Evolutionary conservation across 441 rosid species (phyloP), one percentile per base, ranked within the genome.

Genomic region (Syzygium malaccense): DNA sequence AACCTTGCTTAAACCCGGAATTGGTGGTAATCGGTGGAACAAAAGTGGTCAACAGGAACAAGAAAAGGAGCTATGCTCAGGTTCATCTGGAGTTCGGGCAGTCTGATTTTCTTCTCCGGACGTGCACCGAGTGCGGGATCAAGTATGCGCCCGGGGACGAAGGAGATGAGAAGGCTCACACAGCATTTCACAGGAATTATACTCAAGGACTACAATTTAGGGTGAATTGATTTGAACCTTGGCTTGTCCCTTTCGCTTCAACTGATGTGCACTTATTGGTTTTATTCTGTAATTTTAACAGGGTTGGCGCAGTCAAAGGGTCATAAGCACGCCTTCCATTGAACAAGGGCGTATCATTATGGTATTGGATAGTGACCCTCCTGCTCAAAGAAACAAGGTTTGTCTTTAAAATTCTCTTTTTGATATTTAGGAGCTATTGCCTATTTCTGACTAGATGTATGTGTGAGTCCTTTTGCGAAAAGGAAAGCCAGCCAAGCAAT

Each of bases 61-160:
- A 92, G 93, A 98, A 95, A 91, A 95, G 99, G 86, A 96, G 92
- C 90, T 96, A 96, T 87, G 95, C 96, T 7, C 99, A 96, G 93
- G 88, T 95, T 37, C 94, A 97, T 93, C 91, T 97, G 88, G 98
- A 96, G 45, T 90, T 97, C 60, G 99, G 98, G 32, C 99, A 96
- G 89, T 94, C 98, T 75, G 98, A 98, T 94, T 98, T 98, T 92
- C 94, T 94, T 88, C 93, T 97, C 87, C 95, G 90, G 30, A 87
- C 91, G 15, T 98, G 99, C 86, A 56, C 91, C 15, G 86, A 89
- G 4, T 96, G 99, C 86, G 97, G 97, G 57, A 62, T 89, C 88
- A 93, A 92, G 88, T 97, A 94, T 86, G 92, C 98, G 88, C 96
- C 98, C 1, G 99, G 99, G 7, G 96, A 96, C 58, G 93, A 92